Conservation (phyloP, 352 stramenopile genomes). For the Globisporangium canariense region DNA sequence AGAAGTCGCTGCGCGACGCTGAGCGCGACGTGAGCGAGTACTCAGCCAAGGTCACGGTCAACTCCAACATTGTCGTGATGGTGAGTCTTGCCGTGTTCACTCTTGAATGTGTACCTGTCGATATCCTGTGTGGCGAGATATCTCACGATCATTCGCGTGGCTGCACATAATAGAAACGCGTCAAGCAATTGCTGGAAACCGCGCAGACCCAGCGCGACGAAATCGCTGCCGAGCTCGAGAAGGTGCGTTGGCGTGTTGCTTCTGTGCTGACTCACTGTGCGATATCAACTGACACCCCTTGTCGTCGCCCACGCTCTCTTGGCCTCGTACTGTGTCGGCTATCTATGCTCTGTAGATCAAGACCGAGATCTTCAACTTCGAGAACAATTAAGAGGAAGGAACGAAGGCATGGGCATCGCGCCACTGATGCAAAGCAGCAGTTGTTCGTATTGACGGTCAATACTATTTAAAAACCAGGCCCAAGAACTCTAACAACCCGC, state of each 20-base stretch:
- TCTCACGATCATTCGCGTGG: neutral
- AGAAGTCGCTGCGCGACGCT: slow-evolving; percentile 66
- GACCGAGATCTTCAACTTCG: slow-evolving; percentile 9
- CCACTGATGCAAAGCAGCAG: neutral
- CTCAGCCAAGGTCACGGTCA: slow-evolving; percentile 60
- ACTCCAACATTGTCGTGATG: slow-evolving; percentile 84
- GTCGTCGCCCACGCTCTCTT: too few relatives aligned
- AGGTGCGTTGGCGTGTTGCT: slow-evolving; percentile 16
- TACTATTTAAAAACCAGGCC: neutral
- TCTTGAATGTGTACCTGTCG: neutral
- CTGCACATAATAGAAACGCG: slow-evolving; percentile 1
- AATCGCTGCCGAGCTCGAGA: slow-evolving; percentile 50
- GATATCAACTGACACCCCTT: neutral
- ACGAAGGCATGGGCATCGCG: neutral
- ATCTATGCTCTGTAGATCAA: neutral
- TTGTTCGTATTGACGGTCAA: neutral
- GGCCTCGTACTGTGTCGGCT: too few relatives aligned
- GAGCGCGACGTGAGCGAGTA: slow-evolving; percentile 68
- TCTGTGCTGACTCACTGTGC: neutral
- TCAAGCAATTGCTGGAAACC: slow-evolving; percentile 80
- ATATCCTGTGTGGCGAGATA: neutral
- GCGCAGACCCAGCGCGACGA: slow-evolving; percentile 51
- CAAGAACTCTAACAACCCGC: neutral
- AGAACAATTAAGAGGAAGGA: neutral
- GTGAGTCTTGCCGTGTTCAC: slow-evolving; percentile 17